Evolutionary conservation across 441 rosid genomes (phyloP), one percentile per base, ranked within the genome.

Genomic region (Lepidium campestre): DNA sequence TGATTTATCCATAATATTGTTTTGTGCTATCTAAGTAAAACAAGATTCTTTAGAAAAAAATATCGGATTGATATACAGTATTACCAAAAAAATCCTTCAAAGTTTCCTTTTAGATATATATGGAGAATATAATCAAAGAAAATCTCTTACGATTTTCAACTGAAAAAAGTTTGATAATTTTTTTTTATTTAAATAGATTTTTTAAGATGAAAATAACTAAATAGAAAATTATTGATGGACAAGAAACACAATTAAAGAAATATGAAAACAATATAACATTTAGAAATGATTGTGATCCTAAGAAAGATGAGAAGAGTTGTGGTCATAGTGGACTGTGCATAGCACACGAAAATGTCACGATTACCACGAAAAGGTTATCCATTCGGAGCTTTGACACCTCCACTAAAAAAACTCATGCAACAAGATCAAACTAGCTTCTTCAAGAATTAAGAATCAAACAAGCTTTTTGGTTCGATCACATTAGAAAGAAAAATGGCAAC

Each of bases 401-500:
- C 35, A 20, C 70, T 4, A 14, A 14, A 57, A 36, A 15, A 34
- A 13, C 40, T 47, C 68, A 70, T 61, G 62, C 68, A 62, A 45
- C 55, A 37, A 7, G 6, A 41, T 48, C 46, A 14, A 52, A 60
- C 15, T 34, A 5, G 14, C 22, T 20, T 31, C 36, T 55, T 44
- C 32, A 29, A 53, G 44, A 44, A 22, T 11, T n/a, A 48, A 70
- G 42, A 70, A 46, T 55, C 27, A 35, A 45, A 29, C 42, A 44
- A 62, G 50, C 37, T 55, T 55, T 44, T n/a, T 69, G 12, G 45
- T 20, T 44, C 20, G 60, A 45, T 19, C 42, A 32, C 42, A 19
- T 34, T 9, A 31, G 31, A 44, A 20, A 34, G 29, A 48, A 12
- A 41, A 32, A 74, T 69, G 74, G 67, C 74, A 78, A 75, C 96